phyloP scores from a whole-genome alignment of 1,284 basidiomycete species.

The Volvariella volvacea region DNA sequence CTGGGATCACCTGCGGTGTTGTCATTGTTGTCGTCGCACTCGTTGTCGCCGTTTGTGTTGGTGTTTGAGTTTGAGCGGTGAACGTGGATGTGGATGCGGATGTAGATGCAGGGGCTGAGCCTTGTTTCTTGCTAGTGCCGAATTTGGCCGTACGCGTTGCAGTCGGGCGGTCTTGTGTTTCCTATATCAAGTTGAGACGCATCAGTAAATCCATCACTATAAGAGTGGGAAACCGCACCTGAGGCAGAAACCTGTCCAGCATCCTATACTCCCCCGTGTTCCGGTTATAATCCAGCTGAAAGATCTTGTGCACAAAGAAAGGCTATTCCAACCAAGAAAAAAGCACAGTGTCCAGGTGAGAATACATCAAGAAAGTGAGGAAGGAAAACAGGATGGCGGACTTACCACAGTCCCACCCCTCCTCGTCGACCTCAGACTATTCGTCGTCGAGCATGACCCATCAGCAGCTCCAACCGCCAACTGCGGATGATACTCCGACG shows the following conservation, averaged over 20 bases:
- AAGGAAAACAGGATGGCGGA: constrained; percentile 9
- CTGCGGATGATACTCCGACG: constrained; percentile 85
- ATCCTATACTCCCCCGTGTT: constrained; percentile 70
- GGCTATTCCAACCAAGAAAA: constrained; percentile 49
- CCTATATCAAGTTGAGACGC: constrained; percentile 27
- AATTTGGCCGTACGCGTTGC: too few relatives aligned
- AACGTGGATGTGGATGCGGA: constrained; percentile 16
- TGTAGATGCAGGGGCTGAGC: constrained; percentile 20
- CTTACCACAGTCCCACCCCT: constrained; percentile 63
- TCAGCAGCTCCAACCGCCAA: constrained; percentile 77
- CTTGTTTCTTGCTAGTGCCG: too few relatives aligned
- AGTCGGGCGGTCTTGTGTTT: constrained; percentile 42
- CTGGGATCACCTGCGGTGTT: constrained; percentile 17
- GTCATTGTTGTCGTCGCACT: constrained; percentile 18
- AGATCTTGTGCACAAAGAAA: constrained; percentile 73
- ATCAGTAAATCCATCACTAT: background rate
- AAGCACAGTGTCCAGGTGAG: too few relatives aligned
- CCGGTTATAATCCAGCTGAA: constrained; percentile 80
- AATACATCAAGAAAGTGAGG: background rate
- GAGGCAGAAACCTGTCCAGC: constrained; percentile 77
- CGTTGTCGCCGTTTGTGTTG: too few relatives aligned
- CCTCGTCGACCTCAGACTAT: constrained; percentile 60
- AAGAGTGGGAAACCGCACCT: constrained; percentile 32
- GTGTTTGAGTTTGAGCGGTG: too few relatives aligned
- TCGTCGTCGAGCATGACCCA: constrained; percentile 71